Base-by-base conservation (phyloP, 148 eudicot species). In the Vaccinium darrowii region DNA sequence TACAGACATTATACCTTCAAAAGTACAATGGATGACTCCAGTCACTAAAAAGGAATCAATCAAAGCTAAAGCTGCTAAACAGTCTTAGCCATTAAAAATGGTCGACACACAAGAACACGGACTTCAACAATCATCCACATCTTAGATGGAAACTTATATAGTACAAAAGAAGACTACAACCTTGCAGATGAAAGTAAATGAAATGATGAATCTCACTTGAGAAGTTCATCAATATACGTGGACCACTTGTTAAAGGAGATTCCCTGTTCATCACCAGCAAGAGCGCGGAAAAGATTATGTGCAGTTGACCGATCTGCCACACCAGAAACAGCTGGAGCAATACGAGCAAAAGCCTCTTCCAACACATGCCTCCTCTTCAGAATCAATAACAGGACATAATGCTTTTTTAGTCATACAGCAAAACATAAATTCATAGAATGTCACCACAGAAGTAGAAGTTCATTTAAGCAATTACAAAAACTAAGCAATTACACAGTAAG, bases 241-340 rank as follows among this genome's bases (percentile, higher is more conserved):
- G 98, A 93, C 98, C 98, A 95, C 21, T 82, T 76, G 75, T 84
- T 84, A 87, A 91, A 92, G 58, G 98, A 92, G 83, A 95, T 88
- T 87, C 96, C 98, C 69, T 79, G 84, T 73, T 93, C 89, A 88
- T 90, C 92, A 85, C 96, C 90, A 86, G 98, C 91, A 87, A 95
- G 95, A 84, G 95, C 98, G 84, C 91, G 93, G 89, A 90, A 95
- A 84, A 95, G 91, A 79, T 92, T 94, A 87, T 95, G 96, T 85
- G 89, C 98, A 82, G 98, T 95, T 62, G 98, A 76, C 87, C 91
- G 87, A 86, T 95, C 98, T 82, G 98, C 95, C 51, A 95, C 90
- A 81, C 98, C 98, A 82, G 98, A 91, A 84, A 95, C 83, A 84
- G 98, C 96, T 78, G 98, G 95, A 78, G 96, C 96, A 86, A 95